Evolutionary conservation across 2,329 filamentous ascomycete species (phyloP), one percentile per base, ranked within the genome.

Genomic region (Hypoxylon sp.): DNA sequence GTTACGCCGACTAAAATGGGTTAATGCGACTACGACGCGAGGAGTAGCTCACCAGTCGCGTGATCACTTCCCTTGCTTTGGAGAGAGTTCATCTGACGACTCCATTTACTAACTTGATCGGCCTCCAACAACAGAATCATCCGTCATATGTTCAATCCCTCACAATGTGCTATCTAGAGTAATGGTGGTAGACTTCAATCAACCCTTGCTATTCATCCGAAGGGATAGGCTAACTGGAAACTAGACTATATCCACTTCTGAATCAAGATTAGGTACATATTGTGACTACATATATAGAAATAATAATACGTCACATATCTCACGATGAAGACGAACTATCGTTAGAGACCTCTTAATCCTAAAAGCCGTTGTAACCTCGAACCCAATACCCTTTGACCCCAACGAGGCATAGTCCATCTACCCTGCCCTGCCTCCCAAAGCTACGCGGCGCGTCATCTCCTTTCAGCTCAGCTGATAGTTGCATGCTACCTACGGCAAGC

Each of bases 401-500:
- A n/a, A 19, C 3, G 10, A 26, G 4, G 19, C 19, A 1, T 22
- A 22, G 19, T 3, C 19, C 19, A 22, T 22, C 19, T 22, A 22
- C 19, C 5, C 19, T 9, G 2, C 19, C 5, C 19, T 9, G 2
- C 24, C 8, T 22, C 6, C 33, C 1, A 2, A 24, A 35, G 29
- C 13, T 13, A 29, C 11, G 10, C 10, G 13, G 9, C n/a, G 10
- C n/a, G 17, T 35, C 19, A 31, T 22, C 9, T 22, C 29, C 31
- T 24, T n/a, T 5, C 29, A 52, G 22, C 29, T 33, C 19, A 26
- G 22, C 19, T 22, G 10, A 26, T 1, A 5, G 42, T 42, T 19
- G 13, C 3, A 14, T 5, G 24, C 51, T 6, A 19, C 17, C 19
- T 47, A 53, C 52, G 39, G 58, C 48, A 61, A 47, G 17, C 39